These are phyloP conservation scores for Kernera saxatilis DNA, from an alignment of 345 rosid species.

Conservation along the genomic window DNA sequence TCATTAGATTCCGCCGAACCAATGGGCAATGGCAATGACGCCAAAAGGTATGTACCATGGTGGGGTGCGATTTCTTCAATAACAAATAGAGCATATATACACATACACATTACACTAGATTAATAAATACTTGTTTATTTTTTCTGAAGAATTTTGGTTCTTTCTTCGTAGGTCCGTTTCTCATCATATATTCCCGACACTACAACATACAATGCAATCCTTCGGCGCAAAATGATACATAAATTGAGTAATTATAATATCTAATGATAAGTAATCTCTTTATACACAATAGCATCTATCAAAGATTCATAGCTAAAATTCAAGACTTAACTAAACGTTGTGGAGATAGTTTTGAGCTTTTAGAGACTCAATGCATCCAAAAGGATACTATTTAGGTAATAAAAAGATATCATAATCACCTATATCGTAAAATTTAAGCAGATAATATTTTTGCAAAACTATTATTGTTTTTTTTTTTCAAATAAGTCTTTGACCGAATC, in stretches of 20 bases:
- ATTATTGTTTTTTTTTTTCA: too few relatives aligned
- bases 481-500: too few relatives aligned
- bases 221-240: neutral
- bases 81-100: neutral
- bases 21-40: constrained; percentile 15
- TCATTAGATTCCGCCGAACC: constrained; percentile 37
- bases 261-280: neutral
- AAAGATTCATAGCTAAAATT: neutral
- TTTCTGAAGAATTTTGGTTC: constrained; percentile 3
- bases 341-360: neutral
- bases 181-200: constrained; percentile 49
- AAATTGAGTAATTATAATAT: neutral
- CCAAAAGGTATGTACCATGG: constrained; percentile 24
- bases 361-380: neutral
- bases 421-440: too few relatives aligned
- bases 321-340: neutral
- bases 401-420: too few relatives aligned
- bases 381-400: too few relatives aligned
- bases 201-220: constrained; percentile 18
- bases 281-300: neutral
- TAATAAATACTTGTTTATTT: neutral
- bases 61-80: constrained; percentile 22
- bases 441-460: neutral
- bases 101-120: too few relatives aligned
- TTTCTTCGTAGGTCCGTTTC: constrained; percentile 38